phyloP scores from a whole-genome alignment of 2,329 filamentous ascomycete species.

The Cordyceps farinosa region DNA sequence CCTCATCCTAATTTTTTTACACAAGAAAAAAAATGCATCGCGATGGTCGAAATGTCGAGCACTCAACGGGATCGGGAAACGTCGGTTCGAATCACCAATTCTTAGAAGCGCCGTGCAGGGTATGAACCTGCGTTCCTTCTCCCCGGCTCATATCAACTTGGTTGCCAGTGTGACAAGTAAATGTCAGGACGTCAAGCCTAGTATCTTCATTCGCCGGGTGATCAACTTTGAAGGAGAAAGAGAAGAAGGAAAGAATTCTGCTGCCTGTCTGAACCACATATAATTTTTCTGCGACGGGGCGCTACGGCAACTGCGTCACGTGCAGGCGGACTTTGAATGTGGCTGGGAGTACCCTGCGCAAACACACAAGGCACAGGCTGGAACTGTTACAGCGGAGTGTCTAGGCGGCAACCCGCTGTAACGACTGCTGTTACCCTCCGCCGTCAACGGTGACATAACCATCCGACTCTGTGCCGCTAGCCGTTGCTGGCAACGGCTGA shows the following conservation, averaged over 20 bases:
- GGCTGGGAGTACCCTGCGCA: conserved; percentile 1
- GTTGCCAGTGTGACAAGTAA: conserved; percentile 38
- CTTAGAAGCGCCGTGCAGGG: conserved; percentile 55
- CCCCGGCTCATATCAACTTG: conserved; percentile 57
- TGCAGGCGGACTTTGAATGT: background rate
- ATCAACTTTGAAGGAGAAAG: conserved; percentile 51
- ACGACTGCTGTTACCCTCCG: conserved; percentile 1
- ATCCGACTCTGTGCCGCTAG: background rate
- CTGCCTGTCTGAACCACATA: background rate
- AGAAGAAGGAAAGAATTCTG: conserved; percentile 23
- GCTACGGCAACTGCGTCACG: conserved; percentile 3
- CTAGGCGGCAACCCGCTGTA: background rate
- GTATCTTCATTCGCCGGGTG: conserved; percentile 52
- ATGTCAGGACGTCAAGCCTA: conserved; percentile 46
- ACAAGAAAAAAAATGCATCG: background rate
- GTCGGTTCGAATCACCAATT: conserved; percentile 56
- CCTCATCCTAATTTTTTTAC: background rate
- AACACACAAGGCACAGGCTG: background rate
- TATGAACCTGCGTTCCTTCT: conserved; percentile 44
- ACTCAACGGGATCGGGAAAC: conserved; percentile 63
- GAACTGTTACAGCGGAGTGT: background rate
- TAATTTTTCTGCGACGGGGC: background rate
- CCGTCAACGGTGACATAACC: background rate
- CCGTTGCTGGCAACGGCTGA: conserved; percentile 1
- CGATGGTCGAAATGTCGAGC: conserved; percentile 46